phyloP scores from a whole-genome alignment of 345 rosid genomes.

The Brassica carinata region DNA sequence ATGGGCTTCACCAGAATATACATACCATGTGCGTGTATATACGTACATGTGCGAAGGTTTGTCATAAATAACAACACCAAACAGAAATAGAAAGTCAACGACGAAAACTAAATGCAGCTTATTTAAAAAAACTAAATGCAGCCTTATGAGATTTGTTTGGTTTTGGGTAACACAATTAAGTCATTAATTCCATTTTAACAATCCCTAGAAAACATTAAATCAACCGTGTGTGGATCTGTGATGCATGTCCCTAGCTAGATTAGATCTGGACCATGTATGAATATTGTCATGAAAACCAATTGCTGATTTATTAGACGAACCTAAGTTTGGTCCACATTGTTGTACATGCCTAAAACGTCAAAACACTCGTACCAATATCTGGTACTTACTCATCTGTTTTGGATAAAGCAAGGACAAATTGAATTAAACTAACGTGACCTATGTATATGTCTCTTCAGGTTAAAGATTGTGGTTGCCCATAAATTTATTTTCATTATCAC shows the following conservation, averaged over 20 bases:
- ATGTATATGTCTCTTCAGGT: constrained; percentile 11
- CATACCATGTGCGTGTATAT: constrained; percentile 30
- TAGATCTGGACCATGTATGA: constrained; percentile 15
- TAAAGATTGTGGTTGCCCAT: neutral
- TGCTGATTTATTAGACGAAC: constrained; percentile 6
- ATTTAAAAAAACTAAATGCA: neutral
- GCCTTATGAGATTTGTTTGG: constrained; percentile 26
- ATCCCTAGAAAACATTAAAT: constrained; percentile 22
- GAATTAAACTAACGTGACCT: constrained; percentile 21
- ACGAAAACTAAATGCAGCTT: too few relatives aligned
- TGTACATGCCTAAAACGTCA: constrained; percentile 13
- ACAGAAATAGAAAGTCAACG: constrained; percentile 28
- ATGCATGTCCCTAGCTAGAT: constrained; percentile 23
- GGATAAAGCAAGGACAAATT: constrained; percentile 5
- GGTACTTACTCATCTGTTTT: constrained; percentile 16
- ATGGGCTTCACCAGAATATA: constrained; percentile 47
- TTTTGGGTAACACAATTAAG: constrained; percentile 15
- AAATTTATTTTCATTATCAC: too few relatives aligned
- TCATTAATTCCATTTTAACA: constrained; percentile 6
- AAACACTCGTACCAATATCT: constrained; percentile 31
- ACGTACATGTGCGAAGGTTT: neutral
- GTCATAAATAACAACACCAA: neutral
- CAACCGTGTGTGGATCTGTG: neutral
- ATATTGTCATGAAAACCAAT: neutral
- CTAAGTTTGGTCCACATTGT: constrained; percentile 26